A percentile compares a stretch with the other conserved stretches of the same genome.
Evolutionary conservation across 2,329 filamentous ascomycete genomes (phyloP).

Genomic region (Westerdykella aurantiaca): DNA sequence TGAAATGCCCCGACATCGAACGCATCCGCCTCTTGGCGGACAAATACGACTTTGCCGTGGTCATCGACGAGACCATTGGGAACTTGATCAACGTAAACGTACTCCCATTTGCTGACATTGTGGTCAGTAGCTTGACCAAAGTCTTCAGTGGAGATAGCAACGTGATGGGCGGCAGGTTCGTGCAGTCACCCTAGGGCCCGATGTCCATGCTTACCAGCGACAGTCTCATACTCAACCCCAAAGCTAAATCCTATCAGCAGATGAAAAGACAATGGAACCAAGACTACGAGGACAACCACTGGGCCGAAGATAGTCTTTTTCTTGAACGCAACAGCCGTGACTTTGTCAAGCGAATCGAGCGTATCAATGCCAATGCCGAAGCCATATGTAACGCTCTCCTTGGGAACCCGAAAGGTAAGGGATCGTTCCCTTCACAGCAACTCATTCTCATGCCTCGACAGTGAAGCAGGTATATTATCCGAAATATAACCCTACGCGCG

Average conservation of each 20-base stretch:
- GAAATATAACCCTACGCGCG: constrained; percentile 63
- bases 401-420: constrained; percentile 48
- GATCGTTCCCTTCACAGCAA: background rate
- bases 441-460: constrained; percentile 18
- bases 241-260: constrained; percentile 61
- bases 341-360: constrained; percentile 73
- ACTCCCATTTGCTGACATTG: constrained; percentile 78
- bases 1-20: constrained; percentile 75
- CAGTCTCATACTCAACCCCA: constrained; percentile 57
- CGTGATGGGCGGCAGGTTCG: constrained; percentile 82
- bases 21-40: constrained; percentile 78
- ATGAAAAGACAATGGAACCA: constrained; percentile 61
- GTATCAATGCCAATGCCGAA: constrained; percentile 82
- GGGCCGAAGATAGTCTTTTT: constrained; percentile 90
- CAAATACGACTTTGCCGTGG: constrained; percentile 78
- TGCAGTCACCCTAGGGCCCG: background rate
- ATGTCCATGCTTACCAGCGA: constrained; percentile 6
- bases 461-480: constrained; percentile 85
- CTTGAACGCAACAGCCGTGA: constrained; percentile 95
- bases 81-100: constrained; percentile 96
- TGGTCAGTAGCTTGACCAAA: constrained; percentile 93
- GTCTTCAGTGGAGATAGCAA: constrained; percentile 97
- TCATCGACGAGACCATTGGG: constrained; percentile 93
- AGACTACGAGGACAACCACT: constrained; percentile 84
- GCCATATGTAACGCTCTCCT: constrained; percentile 68